A percentile compares a stretch with the other conserved stretches of the same genome.
These are phyloP conservation scores for Tympanopsis confertula DNA, from an alignment of 2,329 filamentous ascomycete genomes.

Conservation along the genomic window DNA sequence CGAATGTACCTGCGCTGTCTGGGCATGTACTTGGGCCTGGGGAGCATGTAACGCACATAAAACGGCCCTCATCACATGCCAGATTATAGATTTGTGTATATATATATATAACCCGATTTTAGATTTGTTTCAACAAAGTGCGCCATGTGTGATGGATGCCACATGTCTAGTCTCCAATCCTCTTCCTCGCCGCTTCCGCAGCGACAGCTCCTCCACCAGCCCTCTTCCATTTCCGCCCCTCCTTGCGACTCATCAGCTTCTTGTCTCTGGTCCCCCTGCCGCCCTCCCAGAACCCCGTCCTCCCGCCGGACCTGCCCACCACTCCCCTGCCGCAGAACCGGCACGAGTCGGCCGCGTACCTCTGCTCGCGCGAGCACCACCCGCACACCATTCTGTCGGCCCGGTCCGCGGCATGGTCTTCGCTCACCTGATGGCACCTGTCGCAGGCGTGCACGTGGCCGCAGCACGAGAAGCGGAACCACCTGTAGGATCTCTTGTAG, in stretches of 20 bases:
- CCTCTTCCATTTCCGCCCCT: slow-evolving; percentile 62
- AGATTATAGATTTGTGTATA: no score
- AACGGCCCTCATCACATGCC: no score
- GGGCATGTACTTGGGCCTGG: no score
- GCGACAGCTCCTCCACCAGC: slow-evolving; percentile 28
- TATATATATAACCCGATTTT: no score
- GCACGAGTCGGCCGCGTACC: slow-evolving; percentile 66
- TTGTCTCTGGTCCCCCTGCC: slow-evolving; percentile 68
- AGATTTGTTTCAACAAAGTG: no score
- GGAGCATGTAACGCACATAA: no score
- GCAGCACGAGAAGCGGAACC: slow-evolving; percentile 57
- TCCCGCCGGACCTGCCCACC: slow-evolving; percentile 48
- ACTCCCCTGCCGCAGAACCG: slow-evolving; percentile 60
- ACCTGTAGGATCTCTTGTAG: slow-evolving; percentile 46
- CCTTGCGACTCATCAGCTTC: slow-evolving; percentile 62
- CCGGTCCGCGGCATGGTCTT: slow-evolving; percentile 68
- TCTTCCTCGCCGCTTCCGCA: slow-evolving; percentile 18
- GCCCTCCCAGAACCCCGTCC: slow-evolving; percentile 72
- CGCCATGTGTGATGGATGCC: no score
- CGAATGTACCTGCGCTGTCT: no score
- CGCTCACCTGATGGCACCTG: slow-evolving; percentile 64
- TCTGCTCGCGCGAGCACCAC: slow-evolving; percentile 70
- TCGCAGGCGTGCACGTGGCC: slow-evolving; percentile 47
- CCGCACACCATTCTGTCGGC: slow-evolving; percentile 77
- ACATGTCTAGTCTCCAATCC: no score